Base-by-base conservation (phyloP, 192 early-diverging fungal species). In the Mortierella antarctica region DNA sequence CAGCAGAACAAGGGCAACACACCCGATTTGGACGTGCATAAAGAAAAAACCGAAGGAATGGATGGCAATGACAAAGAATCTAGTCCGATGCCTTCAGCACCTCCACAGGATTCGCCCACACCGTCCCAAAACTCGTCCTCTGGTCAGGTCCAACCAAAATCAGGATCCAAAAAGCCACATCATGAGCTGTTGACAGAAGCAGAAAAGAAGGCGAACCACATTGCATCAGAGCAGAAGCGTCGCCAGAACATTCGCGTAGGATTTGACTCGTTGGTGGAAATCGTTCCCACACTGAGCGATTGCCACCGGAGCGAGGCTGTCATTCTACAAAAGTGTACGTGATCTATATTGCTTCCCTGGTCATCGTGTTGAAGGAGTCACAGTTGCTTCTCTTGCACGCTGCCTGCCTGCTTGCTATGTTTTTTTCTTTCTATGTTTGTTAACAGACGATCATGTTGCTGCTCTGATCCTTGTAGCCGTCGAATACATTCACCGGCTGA, bases 161-260 rank as follows among this genome's bases (percentile, higher is more conserved):
- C 50, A 42, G 55, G 64, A 57, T 9, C 78, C n/a, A 82, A 82
- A 49, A 89, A 88, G 53, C 75, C 74, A 18, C 78, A 76, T 47
- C 87, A 92, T 77, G 94, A 94, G 69, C 79, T 95, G 53, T 82
- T 97, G 63, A 92, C 96, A 2, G 96, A 96, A 52, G 90, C 93
- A 20, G 93, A 96, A 62, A 97, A 97, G 79, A 93, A 94, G 73
- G 93, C 92, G 14, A 97, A 97, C 84, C 96, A 98, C 82, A 98
- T 98, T 86, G 95, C 93, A 2, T 95, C 93, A 20, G 96, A 98
- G 80, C 95, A 98, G 82, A 94, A 95, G 73, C 90, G 96, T 59
- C 87, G 96, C 49, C 92, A 95, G 60, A 96, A 97, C 70, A 98
- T 98, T 77, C 88, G 95, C 17, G 72, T 89, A 21, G 96, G 96